Conservation (phyloP, 2,329 filamentous ascomycete species). For the Calonectria leucothoes region DNA sequence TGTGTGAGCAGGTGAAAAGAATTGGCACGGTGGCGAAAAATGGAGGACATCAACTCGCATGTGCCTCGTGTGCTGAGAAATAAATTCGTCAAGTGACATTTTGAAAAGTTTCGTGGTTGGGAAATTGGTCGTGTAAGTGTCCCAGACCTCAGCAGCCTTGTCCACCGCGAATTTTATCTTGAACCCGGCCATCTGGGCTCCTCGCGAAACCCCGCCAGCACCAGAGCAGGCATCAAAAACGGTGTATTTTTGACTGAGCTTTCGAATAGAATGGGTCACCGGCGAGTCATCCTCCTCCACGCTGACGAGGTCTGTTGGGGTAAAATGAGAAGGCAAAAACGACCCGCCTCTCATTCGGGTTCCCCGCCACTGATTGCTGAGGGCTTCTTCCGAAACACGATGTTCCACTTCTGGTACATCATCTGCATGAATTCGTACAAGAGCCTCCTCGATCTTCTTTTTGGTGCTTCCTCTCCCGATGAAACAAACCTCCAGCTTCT, state of each 20-base stretch:
- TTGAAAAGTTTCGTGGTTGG: slow-evolving; percentile 59
- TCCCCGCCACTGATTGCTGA: slow-evolving; percentile 50
- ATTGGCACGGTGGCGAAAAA: slow-evolving; percentile 82
- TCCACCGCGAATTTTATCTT: slow-evolving; percentile 74
- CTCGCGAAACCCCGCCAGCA: slow-evolving; percentile 76
- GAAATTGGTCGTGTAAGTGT: slow-evolving; percentile 72
- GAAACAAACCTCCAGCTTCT: slow-evolving; percentile 51
- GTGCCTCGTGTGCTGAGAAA: slow-evolving; percentile 43
- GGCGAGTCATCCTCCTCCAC: slow-evolving; percentile 31
- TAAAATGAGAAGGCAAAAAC: slow-evolving; percentile 33
- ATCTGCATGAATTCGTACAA: slow-evolving; percentile 46
- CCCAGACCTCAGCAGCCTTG: slow-evolving; percentile 64
- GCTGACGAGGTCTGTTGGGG: slow-evolving; percentile 29
- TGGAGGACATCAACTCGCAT: slow-evolving; percentile 76
- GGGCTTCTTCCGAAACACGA: slow-evolving; percentile 42
- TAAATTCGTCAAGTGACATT: slow-evolving; percentile 61
- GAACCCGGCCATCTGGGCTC: slow-evolving; percentile 69
- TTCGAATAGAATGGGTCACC: neutral
- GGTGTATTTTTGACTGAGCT: slow-evolving; percentile 65
- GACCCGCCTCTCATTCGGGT: slow-evolving; percentile 46
- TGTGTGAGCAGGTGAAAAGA: slow-evolving; percentile 80
- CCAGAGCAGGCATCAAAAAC: slow-evolving; percentile 81
- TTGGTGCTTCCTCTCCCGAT: slow-evolving; percentile 31
- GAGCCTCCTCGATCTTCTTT: slow-evolving; percentile 49
- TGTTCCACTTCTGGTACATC: slow-evolving; percentile 47